Base-by-base conservation (phyloP, 148 eudicot species). In the Silene latifolia region DNA sequence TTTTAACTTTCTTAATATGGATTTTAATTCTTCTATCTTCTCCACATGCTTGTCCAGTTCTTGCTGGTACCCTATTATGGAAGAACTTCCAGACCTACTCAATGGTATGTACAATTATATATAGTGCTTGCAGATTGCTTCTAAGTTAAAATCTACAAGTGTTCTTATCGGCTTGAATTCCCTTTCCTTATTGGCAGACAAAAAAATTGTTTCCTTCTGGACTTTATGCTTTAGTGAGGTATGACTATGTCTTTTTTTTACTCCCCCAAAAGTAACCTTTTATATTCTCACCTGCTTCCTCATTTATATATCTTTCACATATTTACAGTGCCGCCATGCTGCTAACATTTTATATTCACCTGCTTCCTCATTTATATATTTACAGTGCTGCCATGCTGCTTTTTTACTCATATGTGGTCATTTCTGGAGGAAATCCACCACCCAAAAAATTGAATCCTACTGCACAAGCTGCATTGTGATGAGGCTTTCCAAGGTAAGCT, bases 351-450 rank as follows among this genome's bases (percentile, higher is more conserved):
- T 39, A 39, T 39, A 39, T 39, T 39, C 44, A 39, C 8, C 44
- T 39, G 21, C 80, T 76, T 76, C 24, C 32, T 74, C 25, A 44
- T 60, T 67, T 75, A 19, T 17, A 70, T 70, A 42, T 11, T 80
- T 25, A 11, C 89, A 94, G 98, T 84, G 91, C 90, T 76, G 88
- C 88, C 46, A 94, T 94, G 98, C 78, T 94, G 62, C 81, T 84
- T 79, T 94, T 91, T 75, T 94, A 91, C 80, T 75, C 88, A 6
- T 94, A 94, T n/a, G 98, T 94, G 77, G 83, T 94, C 71, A 13
- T 90, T 63, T 85, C 96, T 54, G 97, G 98, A 74, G 98, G 98
- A 72, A 94, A 94, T 79, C 96, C 93, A n/a, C 93, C 96, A 14
- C 95, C 98, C 51, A 94, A 94, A 85, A 94, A 91, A 82, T 57